Evolutionary conservation across 805 yeast genomes (phyloP).

Genomic region (Metschnikowia amazonensis): DNA sequence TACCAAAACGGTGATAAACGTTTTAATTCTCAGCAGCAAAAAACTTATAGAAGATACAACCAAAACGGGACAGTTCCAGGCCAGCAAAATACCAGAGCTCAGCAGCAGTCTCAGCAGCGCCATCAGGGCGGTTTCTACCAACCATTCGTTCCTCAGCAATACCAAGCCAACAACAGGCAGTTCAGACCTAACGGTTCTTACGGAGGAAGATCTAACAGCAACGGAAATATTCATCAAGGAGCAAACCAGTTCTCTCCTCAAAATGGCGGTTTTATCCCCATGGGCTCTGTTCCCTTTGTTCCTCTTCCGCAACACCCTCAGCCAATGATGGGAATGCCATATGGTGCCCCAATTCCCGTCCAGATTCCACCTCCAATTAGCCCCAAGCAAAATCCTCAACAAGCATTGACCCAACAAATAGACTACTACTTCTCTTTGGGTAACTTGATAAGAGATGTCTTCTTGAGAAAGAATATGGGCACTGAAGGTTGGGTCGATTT

Average conservation of each 20-base stretch:
- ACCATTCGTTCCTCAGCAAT: constrained; percentile 26
- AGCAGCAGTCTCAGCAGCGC: constrained; percentile 18
- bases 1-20: constrained; percentile 11
- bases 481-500: constrained; percentile 69
- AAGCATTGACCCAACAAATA: constrained; percentile 56
- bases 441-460: constrained; percentile 81
- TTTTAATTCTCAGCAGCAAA: constrained; percentile 20
- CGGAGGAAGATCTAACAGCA: constrained; percentile 17
- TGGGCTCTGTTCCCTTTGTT: constrained; percentile 18
- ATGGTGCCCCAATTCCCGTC: constrained; percentile 17
- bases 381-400: constrained; percentile 43
- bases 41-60: constrained; percentile 27
- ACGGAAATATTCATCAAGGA: constrained; percentile 19
- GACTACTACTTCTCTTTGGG: constrained; percentile 89
- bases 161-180: constrained; percentile 27
- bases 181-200: constrained; percentile 20
- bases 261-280: constrained; percentile 19
- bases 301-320: constrained; percentile 26
- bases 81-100: constrained; percentile 20
- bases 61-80: constrained; percentile 20
- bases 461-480: constrained; percentile 72
- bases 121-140: constrained; percentile 27
- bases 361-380: constrained; percentile 46
- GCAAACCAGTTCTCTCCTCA: constrained; percentile 11
- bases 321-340: constrained; percentile 20